Evolutionary conservation across 2,329 filamentous ascomycete genomes (phyloP).

Genomic region (Aureobasidium sp.): DNA sequence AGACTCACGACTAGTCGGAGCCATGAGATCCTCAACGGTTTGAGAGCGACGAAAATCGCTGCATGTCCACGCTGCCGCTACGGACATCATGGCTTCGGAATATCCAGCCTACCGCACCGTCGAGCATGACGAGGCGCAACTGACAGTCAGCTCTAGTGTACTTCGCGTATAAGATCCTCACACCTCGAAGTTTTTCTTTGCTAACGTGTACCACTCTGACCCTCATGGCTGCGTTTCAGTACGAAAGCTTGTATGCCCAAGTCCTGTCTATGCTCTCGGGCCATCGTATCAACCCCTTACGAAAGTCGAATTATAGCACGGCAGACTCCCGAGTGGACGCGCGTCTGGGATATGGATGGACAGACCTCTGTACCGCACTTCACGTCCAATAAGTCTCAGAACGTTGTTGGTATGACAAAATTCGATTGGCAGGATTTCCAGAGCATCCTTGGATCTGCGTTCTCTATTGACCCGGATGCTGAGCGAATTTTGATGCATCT

Average conservation of each 20-base stretch:
- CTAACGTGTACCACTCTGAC: slow-evolving; percentile 5
- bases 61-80: background rate
- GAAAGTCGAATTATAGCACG: background rate
- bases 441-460: slow-evolving; percentile 1
- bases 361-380: background rate
- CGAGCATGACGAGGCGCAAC: background rate
- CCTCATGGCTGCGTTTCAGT: slow-evolving; percentile 1
- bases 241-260: background rate
- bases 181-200: background rate
- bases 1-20: background rate
- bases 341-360: background rate
- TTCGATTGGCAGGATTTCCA: background rate
- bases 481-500: background rate
- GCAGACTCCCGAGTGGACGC: background rate
- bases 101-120: background rate
- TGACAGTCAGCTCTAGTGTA: slow-evolving; percentile 12
- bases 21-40: background rate
- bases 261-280: background rate
- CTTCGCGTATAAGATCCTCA: background rate
- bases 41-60: background rate
- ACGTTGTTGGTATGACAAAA: background rate
- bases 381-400: background rate
- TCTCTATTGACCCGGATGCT: background rate
- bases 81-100: background rate
- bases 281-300: background rate